Base-by-base conservation (phyloP, 2,329 filamentous ascomycete genomes). In the Proliferodiscus dingleyae region DNA sequence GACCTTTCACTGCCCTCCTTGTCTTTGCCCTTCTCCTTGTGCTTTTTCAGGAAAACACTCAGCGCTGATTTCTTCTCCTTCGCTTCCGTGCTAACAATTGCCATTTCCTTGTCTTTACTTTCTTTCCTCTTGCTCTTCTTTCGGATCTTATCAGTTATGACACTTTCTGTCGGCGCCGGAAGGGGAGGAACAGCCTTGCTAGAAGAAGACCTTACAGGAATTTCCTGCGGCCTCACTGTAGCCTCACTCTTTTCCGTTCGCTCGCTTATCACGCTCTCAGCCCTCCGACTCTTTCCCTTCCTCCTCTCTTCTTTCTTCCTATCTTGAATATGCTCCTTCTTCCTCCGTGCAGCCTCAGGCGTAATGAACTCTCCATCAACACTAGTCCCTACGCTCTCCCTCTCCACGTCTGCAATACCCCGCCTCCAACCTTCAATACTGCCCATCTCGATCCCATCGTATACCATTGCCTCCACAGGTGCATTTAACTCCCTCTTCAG, bases 391-490 rank as follows among this genome's bases (percentile, higher is more conserved):
- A 63, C 56, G 40, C 59, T 61, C 26, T 52, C 40, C 1, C 34
- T 48, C 23, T 60, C 61, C 5, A 54, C 55, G 7, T 60, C 59
- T 2, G 58, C 61, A 45, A 65, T 63, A 1, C 63, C 63, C 6
- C 61, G 45, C 33, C 63, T 50, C 63, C 63, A 65, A 18, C 40
- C 55, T 22, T 65, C 62, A 39, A 65, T 62, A 19, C 53, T 56
- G 26, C 54, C 56, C 37, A 64, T 55, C 41, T 64, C 60, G 5
- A 49, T 30, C 8, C 45, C 49, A 18, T 61, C 59, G 37, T 60
- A 63, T 6, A 56, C 55, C 41, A 64, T 43, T 1, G 62, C 58
- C 40, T 62, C 56, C 36, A 60, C 57, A 45, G 56, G 53, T 0
- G 49, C 48, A 38, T 51, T 53, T 5, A 54, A 55, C n/a, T 59